Evolutionary conservation across 1,139 yeast genomes (phyloP).

Genomic region (Petasospora rhodanensis): DNA sequence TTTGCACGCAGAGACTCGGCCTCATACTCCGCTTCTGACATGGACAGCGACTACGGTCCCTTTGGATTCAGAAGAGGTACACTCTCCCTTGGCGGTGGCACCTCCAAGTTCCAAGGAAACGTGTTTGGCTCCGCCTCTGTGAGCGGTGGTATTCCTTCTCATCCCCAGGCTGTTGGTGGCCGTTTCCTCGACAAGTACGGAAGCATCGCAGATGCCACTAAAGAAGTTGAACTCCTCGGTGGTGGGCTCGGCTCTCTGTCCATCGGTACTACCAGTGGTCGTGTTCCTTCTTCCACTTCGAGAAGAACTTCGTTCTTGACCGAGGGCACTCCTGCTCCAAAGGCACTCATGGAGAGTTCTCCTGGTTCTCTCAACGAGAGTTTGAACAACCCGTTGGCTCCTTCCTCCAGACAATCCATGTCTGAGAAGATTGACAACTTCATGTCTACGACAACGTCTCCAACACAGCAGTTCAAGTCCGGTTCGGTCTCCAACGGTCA

Average conservation of each 20-base stretch:
- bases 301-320: constrained; percentile 50
- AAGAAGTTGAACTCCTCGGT: constrained; percentile 58
- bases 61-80: constrained; percentile 47
- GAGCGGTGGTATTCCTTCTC: constrained; percentile 45
- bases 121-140: constrained; percentile 52
- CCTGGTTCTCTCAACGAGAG: constrained; percentile 50
- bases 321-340: constrained; percentile 23
- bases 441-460: constrained; percentile 33
- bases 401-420: constrained; percentile 52
- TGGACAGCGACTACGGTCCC: constrained; percentile 40
- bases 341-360: constrained; percentile 29
- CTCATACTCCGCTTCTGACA: constrained; percentile 29
- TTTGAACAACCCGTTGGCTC: constrained; percentile 37
- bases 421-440: constrained; percentile 63
- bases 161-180: constrained; percentile 32
- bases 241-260: constrained; percentile 32
- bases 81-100: constrained; percentile 38
- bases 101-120: constrained; percentile 28
- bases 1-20: constrained; percentile 29
- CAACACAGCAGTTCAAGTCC: constrained; percentile 36
- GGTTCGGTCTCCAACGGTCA: constrained; percentile 1
- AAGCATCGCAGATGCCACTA: constrained; percentile 73
- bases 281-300: constrained; percentile 25
- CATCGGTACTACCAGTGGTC: constrained; percentile 27
- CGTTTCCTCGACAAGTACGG: constrained; percentile 64